These are phyloP conservation scores for Aurinia saxatilis DNA, from an alignment of 345 rosid genomes.

Conservation along the genomic window DNA sequence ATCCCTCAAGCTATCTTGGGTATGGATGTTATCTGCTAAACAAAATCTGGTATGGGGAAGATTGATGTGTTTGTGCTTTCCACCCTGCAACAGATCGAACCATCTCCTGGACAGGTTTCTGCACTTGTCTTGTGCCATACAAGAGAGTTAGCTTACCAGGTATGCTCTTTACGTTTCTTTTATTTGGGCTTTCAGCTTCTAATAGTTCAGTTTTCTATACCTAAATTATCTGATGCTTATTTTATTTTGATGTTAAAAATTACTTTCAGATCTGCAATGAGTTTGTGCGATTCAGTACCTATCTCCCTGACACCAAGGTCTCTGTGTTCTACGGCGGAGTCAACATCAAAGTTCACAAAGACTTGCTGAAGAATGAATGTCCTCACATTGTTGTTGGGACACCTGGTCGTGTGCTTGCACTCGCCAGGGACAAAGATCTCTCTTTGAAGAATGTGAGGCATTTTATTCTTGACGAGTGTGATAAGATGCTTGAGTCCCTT, in stretches of 20 bases:
- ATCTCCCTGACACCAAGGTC: slow-evolving; percentile 85
- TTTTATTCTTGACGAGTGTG: slow-evolving; percentile 98
- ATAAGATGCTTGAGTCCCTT: slow-evolving; percentile 99
- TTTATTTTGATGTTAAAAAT: neutral
- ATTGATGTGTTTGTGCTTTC: slow-evolving; percentile 95
- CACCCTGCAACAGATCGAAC: slow-evolving; percentile 86
- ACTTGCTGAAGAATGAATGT: slow-evolving; percentile 92
- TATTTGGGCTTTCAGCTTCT: neutral
- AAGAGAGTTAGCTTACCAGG: slow-evolving; percentile 98
- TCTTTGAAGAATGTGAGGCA: slow-evolving; percentile 98
- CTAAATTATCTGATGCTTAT: neutral
- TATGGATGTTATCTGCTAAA: slow-evolving; percentile 98
- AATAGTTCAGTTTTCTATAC: neutral
- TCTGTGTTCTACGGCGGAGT: slow-evolving; percentile 98
- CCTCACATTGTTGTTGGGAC: slow-evolving; percentile 99
- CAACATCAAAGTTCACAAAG: slow-evolving; percentile 82
- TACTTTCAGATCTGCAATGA: slow-evolving; percentile 78
- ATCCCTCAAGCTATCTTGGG: slow-evolving; percentile 99
- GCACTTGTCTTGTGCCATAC: slow-evolving; percentile 94
- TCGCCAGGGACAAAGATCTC: slow-evolving; percentile 88
- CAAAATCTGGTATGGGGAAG: slow-evolving; percentile 99
- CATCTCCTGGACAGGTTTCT: slow-evolving; percentile 86
- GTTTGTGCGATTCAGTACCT: slow-evolving; percentile 94
- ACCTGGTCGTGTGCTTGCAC: slow-evolving; percentile 88
- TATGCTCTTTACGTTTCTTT: neutral